A percentile compares a stretch with the other conserved stretches of the same genome.
phyloP scores from a whole-genome alignment of 2,329 filamentous ascomycete species.

The Pseudogymnoascus sp. region DNA sequence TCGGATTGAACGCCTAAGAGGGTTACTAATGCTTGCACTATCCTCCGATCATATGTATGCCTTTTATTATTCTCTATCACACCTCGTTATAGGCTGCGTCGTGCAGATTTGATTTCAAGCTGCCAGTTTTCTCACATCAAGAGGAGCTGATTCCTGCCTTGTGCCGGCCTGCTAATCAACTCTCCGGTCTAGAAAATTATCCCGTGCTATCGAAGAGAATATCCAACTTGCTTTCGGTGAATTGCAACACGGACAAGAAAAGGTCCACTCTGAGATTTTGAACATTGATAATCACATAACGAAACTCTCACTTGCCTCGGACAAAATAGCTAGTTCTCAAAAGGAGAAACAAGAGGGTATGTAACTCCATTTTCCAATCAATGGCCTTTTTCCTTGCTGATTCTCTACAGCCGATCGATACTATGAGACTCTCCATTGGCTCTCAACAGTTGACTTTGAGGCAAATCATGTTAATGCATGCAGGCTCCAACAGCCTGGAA shows the following conservation, averaged over 20 bases:
- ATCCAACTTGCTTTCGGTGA: neutral
- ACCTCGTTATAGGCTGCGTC: neutral
- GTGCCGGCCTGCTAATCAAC: neutral
- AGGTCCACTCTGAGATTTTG: neutral
- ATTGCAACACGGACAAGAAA: neutral
- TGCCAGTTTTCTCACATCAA: neutral
- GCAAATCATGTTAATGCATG: neutral
- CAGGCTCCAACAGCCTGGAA: conserved; percentile 15
- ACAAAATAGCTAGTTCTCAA: neutral
- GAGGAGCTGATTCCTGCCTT: neutral
- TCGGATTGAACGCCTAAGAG: neutral
- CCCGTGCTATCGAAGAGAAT: neutral
- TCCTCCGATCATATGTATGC: neutral
- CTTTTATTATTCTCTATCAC: neutral
- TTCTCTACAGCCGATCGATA: neutral
- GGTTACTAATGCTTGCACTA: neutral
- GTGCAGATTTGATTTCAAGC: neutral
- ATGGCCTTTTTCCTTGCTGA: neutral
- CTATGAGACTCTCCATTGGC: neutral
- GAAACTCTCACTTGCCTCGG: neutral
- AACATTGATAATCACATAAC: neutral
- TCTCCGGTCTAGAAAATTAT: neutral
- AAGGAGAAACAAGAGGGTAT: neutral
- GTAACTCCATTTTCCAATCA: neutral
- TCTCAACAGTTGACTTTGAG: neutral